phyloP scores from a whole-genome alignment of 2,329 filamentous ascomycete genomes.

The Claviceps cyperi region DNA sequence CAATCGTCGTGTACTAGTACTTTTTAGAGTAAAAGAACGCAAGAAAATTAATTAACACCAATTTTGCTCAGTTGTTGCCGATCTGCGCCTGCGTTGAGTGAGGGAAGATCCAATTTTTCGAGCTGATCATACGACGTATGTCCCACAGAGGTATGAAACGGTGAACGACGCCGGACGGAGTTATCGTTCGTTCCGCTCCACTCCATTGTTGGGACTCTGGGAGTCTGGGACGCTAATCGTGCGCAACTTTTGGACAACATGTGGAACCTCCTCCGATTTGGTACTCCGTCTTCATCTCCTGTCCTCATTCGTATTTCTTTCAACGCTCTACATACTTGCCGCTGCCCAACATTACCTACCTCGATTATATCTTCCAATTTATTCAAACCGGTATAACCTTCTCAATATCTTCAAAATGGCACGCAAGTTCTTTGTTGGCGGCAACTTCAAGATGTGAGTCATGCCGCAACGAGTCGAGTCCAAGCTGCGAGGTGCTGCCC shows the following conservation, averaged over 20 bases:
- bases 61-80: too few species aligned
- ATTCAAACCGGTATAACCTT: neutral
- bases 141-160: neutral
- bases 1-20: too few species aligned
- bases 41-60: too few species aligned
- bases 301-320: neutral
- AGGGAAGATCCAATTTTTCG: neutral
- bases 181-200: neutral
- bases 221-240: too few species aligned
- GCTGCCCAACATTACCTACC: too few species aligned
- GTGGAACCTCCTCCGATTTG: neutral
- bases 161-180: too few species aligned
- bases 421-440: slow-evolving; percentile 94
- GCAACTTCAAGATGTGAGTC: slow-evolving; percentile 97
- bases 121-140: neutral
- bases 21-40: too few species aligned
- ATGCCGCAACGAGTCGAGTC: neutral
- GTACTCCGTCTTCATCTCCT: neutral
- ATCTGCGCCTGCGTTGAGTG: neutral
- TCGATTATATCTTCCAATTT: neutral
- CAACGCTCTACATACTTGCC: neutral
- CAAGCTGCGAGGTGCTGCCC: slow-evolving; percentile 11
- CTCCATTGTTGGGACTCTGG: neutral
- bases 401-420: slow-evolving; percentile 41
- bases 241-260: neutral